Evolutionary conservation across 768 basidiomycete species (phyloP), one percentile per base, ranked within the genome.

Genomic region (Mycena crocata): DNA sequence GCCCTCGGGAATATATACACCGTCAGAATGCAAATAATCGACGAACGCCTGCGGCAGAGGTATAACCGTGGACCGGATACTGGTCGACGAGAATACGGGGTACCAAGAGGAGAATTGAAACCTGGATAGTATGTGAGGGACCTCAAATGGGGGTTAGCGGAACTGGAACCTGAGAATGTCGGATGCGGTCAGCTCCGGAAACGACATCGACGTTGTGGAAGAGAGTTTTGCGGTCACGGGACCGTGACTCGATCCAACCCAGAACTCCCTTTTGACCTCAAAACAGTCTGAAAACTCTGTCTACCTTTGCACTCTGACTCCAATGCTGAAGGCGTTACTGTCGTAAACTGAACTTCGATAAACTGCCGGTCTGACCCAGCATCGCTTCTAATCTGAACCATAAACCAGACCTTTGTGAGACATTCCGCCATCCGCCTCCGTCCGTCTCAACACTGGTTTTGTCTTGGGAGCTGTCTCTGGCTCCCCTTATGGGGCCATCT

Each of bases 61-160:
- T 68, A 96, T 87, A 57, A 94, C 80, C 12, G 87, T 94, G 10
- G 92, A 93, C 76, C 87, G 91, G 70, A 93, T 89, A 55, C 87
- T 89, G 30, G 87, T 72, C 10, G 80, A 77, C 13, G 88, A 80
- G 75, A 93, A 95, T 10, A 70, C 74, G 7, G 93, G 88, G 73
- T 94, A 94, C 95, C 95, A 96, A 3, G 87, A 87, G 1, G 94
- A 95, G 71, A 93, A 93, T 61, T 94, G 93, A 74, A 93, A 95
- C 5, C 86, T 81, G 15, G n/a, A n/a, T n/a, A n/a, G n/a, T n/a
- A n/a, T n/a, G n/a, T n/a, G n/a, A n/a, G n/a, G n/a, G n/a, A n/a
- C n/a, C n/a, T n/a, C n/a, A n/a, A n/a, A n/a, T n/a, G n/a, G n/a
- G n/a, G n/a, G n/a, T n/a, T n/a, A n/a, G n/a, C n/a, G n/a, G n/a